Evolutionary conservation across 352 stramenopile genomes (phyloP).

Genomic region (Phytophthora crassamura): DNA sequence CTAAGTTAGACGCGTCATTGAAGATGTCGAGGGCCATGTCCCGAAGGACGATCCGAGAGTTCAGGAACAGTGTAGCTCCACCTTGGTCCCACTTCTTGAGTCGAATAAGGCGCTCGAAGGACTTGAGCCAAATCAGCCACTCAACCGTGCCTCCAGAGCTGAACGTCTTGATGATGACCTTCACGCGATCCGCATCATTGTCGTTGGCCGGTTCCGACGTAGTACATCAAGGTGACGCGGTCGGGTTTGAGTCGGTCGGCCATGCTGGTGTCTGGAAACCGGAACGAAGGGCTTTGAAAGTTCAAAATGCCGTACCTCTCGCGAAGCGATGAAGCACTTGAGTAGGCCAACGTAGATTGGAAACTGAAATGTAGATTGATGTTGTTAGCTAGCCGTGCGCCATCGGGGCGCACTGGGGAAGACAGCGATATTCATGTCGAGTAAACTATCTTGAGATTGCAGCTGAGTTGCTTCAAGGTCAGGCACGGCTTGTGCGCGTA

Average conservation of each 20-base stretch:
- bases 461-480: too few relatives aligned
- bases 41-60: not conserved
- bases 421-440: too few relatives aligned
- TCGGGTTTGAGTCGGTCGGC: not conserved
- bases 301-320: too few relatives aligned
- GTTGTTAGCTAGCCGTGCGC: too few relatives aligned
- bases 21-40: slow-evolving; percentile 4
- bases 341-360: too few relatives aligned
- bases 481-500: too few relatives aligned
- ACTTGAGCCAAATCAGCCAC: slow-evolving; percentile 8
- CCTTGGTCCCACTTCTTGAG: not conserved
- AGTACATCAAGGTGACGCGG: not conserved
- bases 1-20: slow-evolving; percentile 5
- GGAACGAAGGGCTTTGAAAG: not conserved
- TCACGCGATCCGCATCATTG: slow-evolving; percentile 3
- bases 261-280: not conserved
- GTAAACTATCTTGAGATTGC: too few relatives aligned
- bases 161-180: slow-evolving; percentile 4
- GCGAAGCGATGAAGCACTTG: too few relatives aligned
- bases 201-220: not conserved
- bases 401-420: too few relatives aligned
- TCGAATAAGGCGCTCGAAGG: slow-evolving; percentile 2
- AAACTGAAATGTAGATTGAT: too few relatives aligned
- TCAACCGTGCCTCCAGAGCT: too few relatives aligned
- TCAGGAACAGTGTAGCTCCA: not conserved